A percentile compares a stretch with the other conserved stretches of the same genome.
Evolutionary conservation across 192 early-diverging fungal species (phyloP).

Genomic region (Coemansia sp.): DNA sequence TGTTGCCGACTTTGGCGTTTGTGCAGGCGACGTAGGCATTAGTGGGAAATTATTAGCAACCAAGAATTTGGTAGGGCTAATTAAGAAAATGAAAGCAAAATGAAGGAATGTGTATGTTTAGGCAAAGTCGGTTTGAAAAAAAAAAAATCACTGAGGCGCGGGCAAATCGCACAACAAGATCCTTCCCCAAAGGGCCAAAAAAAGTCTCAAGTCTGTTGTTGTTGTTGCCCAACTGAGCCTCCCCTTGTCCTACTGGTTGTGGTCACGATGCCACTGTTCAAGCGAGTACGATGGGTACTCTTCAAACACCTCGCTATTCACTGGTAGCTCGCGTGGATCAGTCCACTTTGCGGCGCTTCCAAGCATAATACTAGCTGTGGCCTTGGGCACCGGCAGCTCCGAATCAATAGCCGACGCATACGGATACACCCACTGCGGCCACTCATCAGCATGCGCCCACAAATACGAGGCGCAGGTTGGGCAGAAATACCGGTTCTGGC

Average conservation of each 20-base stretch:
- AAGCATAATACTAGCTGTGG: slow-evolving; percentile 49
- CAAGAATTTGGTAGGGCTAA: neutral
- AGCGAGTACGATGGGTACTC: slow-evolving; percentile 60
- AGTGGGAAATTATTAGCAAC: neutral
- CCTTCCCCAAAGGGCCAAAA: slow-evolving; percentile 1
- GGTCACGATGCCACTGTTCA: slow-evolving; percentile 61
- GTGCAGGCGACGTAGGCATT: slow-evolving; percentile 3
- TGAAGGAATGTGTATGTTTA: neutral
- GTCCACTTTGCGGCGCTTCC: slow-evolving; percentile 56
- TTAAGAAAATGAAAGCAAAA: neutral
- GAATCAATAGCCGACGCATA: slow-evolving; percentile 65
- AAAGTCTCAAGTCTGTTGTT: slow-evolving; percentile 1
- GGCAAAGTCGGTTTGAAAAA: neutral
- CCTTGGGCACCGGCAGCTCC: slow-evolving; percentile 49
- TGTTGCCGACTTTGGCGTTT: slow-evolving; percentile 12
- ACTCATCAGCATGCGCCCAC: slow-evolving; percentile 45
- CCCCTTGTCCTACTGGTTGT: slow-evolving; percentile 23
- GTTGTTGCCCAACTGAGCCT: neutral
- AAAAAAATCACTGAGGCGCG: neutral
- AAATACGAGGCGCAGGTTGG: slow-evolving; percentile 59
- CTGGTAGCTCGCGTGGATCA: slow-evolving; percentile 25
- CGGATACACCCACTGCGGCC: slow-evolving; percentile 38
- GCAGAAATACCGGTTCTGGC: slow-evolving; percentile 62
- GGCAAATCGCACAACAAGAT: neutral
- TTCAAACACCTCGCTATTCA: slow-evolving; percentile 42